A percentile compares a stretch with the other conserved stretches of the same genome.
Evolutionary conservation across 2,329 filamentous ascomycete species (phyloP).

Genomic region (Didymella pomorum): DNA sequence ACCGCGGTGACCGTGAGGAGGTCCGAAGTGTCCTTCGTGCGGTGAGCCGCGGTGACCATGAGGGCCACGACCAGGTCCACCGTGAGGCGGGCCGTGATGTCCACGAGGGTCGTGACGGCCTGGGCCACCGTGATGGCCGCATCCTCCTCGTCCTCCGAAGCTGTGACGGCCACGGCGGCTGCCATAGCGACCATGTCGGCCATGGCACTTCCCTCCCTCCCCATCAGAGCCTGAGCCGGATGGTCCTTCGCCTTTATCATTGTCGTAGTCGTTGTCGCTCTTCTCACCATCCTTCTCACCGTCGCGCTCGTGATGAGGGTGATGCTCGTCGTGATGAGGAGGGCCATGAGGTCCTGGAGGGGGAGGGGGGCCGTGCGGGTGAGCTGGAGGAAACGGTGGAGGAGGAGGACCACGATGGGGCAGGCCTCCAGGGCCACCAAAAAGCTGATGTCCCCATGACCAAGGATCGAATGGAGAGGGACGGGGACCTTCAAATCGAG

Average conservation of each 20-base stretch:
- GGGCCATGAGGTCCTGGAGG: constrained; percentile 31
- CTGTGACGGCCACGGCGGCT: constrained; percentile 35
- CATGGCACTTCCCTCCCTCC: constrained; percentile 30
- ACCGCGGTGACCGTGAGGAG: constrained; percentile 1
- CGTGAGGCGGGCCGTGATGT: constrained; percentile 12
- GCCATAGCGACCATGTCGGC: constrained; percentile 33
- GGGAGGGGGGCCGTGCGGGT: constrained; percentile 24
- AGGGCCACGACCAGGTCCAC: constrained; percentile 11
- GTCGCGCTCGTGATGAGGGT: constrained; percentile 20
- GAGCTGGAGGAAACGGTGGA: constrained; percentile 20
- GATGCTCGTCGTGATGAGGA: constrained; percentile 18
- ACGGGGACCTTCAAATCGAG: neutral
- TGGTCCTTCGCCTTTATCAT: constrained; percentile 42
- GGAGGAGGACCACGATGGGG: constrained; percentile 44
- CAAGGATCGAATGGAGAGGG: constrained; percentile 40
- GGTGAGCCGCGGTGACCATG: constrained; percentile 30
- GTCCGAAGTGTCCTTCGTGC: constrained; percentile 18
- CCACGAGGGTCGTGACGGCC: constrained; percentile 15
- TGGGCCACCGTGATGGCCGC: constrained; percentile 27
- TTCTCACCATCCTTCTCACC: constrained; percentile 26
- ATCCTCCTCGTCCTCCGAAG: constrained; percentile 32
- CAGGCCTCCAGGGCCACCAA: constrained; percentile 35
- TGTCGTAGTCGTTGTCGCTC: constrained; percentile 30
- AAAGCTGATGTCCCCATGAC: constrained; percentile 47
- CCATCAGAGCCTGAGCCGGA: constrained; percentile 41